phyloP scores from a whole-genome alignment of 1,284 basidiomycete species.

The Heterobasidion irregulare region DNA sequence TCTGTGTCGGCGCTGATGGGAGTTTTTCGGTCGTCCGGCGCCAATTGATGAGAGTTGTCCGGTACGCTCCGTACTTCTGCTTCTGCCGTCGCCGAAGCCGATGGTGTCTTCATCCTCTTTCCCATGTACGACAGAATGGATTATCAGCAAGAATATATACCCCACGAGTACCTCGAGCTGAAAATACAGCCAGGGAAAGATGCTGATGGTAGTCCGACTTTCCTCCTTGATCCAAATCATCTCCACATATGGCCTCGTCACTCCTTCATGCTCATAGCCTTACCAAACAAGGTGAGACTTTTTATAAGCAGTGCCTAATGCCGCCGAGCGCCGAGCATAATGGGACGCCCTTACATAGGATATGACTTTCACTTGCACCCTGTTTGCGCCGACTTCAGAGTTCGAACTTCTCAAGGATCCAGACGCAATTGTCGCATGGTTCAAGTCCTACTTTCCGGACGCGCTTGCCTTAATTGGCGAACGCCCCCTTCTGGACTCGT shows the following conservation, averaged over 20 bases:
- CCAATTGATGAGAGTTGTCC: slow-evolving; percentile 85
- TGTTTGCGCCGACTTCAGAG: slow-evolving; percentile 84
- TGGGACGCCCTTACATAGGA: slow-evolving; percentile 41
- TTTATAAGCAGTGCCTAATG: slow-evolving; percentile 10
- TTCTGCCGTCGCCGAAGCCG: slow-evolving; percentile 11
- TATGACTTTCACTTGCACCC: slow-evolving; percentile 82
- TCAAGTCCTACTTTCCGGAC: slow-evolving; percentile 81
- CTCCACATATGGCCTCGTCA: slow-evolving; percentile 99
- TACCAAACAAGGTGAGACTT: slow-evolving; percentile 81
- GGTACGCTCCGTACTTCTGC: slow-evolving; percentile 44
- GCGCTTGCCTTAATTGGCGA: slow-evolving; percentile 81
- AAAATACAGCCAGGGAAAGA: slow-evolving; percentile 82
- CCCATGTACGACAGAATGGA: slow-evolving; percentile 63
- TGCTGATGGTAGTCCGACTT: slow-evolving; percentile 52
- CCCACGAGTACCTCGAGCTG: slow-evolving; percentile 93
- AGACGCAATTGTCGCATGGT: slow-evolving; percentile 67
- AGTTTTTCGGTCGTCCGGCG: slow-evolving; percentile 79
- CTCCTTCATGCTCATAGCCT: slow-evolving; percentile 97
- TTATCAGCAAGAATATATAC: slow-evolving; percentile 91
- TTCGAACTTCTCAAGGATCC: slow-evolving; percentile 61
- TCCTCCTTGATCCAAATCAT: slow-evolving; percentile 88
- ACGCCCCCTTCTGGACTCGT: slow-evolving; percentile 67
- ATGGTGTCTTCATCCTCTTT: slow-evolving; percentile 17
- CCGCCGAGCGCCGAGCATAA: slow-evolving; percentile 15
- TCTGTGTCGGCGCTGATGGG: slow-evolving; percentile 87